Percentiles rank a stretch among this genome's conserved stretches.
Evolutionary conservation across 345 rosid genomes (phyloP).

Genomic region (Linum trigynum): DNA sequence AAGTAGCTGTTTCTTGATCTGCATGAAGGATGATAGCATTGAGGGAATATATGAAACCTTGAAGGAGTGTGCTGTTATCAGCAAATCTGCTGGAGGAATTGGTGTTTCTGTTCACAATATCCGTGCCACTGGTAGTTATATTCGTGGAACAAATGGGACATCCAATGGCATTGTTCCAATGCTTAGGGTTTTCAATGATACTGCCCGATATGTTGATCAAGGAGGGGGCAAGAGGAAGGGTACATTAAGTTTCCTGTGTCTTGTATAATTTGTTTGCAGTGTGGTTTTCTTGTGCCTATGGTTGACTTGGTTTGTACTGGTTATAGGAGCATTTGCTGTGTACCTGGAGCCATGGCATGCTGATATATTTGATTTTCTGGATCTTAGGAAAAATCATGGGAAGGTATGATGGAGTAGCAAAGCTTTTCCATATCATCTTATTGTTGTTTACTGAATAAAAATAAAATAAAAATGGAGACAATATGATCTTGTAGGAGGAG

Average conservation of each 20-base stretch:
- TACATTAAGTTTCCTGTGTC: constrained; percentile 11
- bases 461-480: background rate
- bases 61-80: constrained; percentile 92
- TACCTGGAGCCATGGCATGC: constrained; percentile 93
- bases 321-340: constrained; percentile 74
- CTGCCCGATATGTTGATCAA: constrained; percentile 86
- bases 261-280: background rate
- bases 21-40: constrained; percentile 93
- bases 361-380: constrained; percentile 57
- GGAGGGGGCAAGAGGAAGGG: constrained; percentile 89
- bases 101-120: constrained; percentile 81
- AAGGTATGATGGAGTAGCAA: constrained; percentile 33
- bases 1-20: constrained; percentile 80
- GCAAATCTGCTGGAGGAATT: constrained; percentile 91
- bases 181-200: constrained; percentile 71
- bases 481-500: constrained; percentile 47
- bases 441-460: background rate
- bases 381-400: constrained; percentile 77
- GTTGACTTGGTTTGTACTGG: constrained; percentile 1
- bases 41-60: constrained; percentile 85
- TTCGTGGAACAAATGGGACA: constrained; percentile 65
- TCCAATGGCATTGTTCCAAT: constrained; percentile 81
- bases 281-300: background rate
- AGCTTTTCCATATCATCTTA: background rate
- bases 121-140: constrained; percentile 77